Evolutionary conservation across 208 protist genomes (phyloP), one percentile per base, ranked within the genome.

Genomic region (Leishmania tarentolae): DNA sequence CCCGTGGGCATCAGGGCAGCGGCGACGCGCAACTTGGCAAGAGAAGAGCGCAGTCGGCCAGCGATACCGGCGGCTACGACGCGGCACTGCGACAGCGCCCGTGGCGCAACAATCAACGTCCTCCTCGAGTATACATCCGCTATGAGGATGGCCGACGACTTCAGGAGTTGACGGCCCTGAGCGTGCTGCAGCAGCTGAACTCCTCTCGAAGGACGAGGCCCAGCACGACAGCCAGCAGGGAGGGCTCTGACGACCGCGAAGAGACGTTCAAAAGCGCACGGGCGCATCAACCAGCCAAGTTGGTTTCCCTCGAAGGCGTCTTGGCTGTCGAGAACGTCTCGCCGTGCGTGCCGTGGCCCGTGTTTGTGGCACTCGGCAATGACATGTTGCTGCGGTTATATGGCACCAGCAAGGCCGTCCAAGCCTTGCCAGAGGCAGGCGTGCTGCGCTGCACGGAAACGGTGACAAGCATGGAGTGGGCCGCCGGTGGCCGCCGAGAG

Each of bases 321-420:
- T 53, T 94, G 50, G 76, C 85, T 35, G 79, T 95, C 37, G 74
- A 82, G 42, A 84, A 88, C 28, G 86, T 95, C 0, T 81, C 84
- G 15, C 80, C 82, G 0, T 80, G 82, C 63, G 81, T 93, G 74
- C 87, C 90, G n/a, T 85, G 72, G 72, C 82, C 82, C 57, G 82
- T 91, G 19, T 82, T 91, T 4, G 74, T 93, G 8, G 90, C 88
- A 9, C 83, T 87, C 71, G 80, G 89, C 81, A 92, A 79, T 76
- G 92, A 96, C 83, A 83, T 96, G 59, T 80, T 93, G 17, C 78
- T 96, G 13, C 92, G 92, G 46, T 74, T 96, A 35, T 96, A 92
- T 82, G 79, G 81, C 65, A 91, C 87, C 75, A 85, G 87, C 53
- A 83, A 83, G 61, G 89, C 90, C 37, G 71, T 94, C 72, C 89